Evolutionary conservation across 1,284 basidiomycete genomes (phyloP).

Genomic region (Tranzscheliella williamsii): DNA sequence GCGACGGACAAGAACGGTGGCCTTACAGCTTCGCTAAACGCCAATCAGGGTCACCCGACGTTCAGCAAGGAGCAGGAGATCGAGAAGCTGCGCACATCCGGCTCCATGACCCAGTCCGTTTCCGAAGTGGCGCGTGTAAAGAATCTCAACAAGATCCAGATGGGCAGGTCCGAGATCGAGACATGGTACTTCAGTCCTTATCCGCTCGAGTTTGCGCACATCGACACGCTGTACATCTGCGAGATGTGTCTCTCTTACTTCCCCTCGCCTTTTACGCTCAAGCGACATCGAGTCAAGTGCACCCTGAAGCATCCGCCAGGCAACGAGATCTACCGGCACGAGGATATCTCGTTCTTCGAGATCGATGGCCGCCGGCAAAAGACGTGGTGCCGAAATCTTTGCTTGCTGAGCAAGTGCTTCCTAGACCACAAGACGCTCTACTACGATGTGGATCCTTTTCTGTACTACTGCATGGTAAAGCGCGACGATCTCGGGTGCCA

Average conservation of each 20-base stretch:
- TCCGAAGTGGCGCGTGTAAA: conserved; percentile 97
- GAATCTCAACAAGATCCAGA: conserved; percentile 94
- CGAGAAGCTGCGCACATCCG: conserved; percentile 93
- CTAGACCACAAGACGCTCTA: conserved; percentile 99
- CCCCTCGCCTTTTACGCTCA: conserved; percentile 40
- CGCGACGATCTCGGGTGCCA: conserved; percentile 90
- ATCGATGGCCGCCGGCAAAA: conserved; percentile 95
- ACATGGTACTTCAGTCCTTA: conserved; percentile 99
- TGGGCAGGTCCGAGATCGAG: conserved; percentile 93
- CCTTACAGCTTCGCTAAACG: conserved; percentile 64
- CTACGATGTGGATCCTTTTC: conserved; percentile 98
- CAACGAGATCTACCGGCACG: conserved; percentile 97
- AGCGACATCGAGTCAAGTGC: conserved; percentile 85
- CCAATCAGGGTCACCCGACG: conserved; percentile 62
- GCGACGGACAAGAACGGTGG: conserved; percentile 43
- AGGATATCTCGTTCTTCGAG: conserved; percentile 96
- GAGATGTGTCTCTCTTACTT: conserved; percentile 77
- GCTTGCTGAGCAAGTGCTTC: conserved; percentile 95
- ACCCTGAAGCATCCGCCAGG: conserved; percentile 93
- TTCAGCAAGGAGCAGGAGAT: conserved; percentile 96
- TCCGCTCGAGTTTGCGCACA: conserved; percentile 94
- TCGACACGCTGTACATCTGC: conserved; percentile 93
- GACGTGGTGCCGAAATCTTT: conserved; percentile 96
- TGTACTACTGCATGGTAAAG: conserved; percentile 96
- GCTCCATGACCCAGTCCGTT: conserved; percentile 98